phyloP scores from a whole-genome alignment of 441 rosid genomes.

The Corymbia calophylla region DNA sequence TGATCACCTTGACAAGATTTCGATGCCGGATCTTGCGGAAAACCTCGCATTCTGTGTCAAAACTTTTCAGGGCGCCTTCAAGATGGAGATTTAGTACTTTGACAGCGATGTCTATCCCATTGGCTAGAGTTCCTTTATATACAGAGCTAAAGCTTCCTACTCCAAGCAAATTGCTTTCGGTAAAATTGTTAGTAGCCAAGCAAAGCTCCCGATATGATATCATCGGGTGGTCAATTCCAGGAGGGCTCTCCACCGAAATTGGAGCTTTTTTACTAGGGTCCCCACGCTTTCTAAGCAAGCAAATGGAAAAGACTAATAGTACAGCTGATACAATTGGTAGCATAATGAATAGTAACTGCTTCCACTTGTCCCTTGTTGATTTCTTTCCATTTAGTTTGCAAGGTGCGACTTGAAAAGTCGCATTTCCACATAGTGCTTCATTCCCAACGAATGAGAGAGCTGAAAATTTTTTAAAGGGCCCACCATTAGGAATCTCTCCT shows the following conservation, averaged over 20 bases:
- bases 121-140: not conserved
- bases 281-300: not conserved
- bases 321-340: not conserved
- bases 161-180: not conserved
- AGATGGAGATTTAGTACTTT: not conserved
- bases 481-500: slow-evolving; percentile 24
- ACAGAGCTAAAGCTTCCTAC: not conserved
- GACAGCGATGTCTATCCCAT: not conserved
- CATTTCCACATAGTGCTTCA: slow-evolving; percentile 11
- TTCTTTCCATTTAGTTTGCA: slow-evolving; percentile 1
- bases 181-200: slow-evolving; percentile 1
- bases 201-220: not conserved
- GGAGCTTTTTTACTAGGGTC: not conserved
- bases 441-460: slow-evolving; percentile 14
- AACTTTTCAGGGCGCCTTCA: not conserved
- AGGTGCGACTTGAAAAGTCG: not conserved
- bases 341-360: not conserved
- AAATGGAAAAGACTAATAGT: not conserved
- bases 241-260: not conserved
- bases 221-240: not conserved
- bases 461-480: slow-evolving; percentile 12
- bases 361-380: not conserved
- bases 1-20: not conserved
- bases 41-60: not conserved
- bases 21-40: not conserved